Evolutionary conservation across 2,329 filamentous ascomycete genomes (phyloP), one percentile per base, ranked within the genome.

Genomic region (Clonostachys rhizophaga): DNA sequence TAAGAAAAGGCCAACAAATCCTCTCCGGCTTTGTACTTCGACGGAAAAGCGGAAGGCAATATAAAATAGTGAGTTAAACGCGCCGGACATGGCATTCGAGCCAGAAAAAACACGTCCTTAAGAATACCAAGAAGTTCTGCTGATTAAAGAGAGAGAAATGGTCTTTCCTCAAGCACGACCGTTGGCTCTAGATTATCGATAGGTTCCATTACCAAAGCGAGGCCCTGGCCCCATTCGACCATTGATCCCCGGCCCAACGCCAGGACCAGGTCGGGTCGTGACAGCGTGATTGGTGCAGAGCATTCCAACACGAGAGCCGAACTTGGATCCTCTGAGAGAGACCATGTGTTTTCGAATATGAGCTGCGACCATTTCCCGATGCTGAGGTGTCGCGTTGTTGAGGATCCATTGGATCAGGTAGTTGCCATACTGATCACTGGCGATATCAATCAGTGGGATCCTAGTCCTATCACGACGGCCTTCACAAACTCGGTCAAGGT

Each of bases 291-390:
- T 97, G 70, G 90, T 95, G 74, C 95, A 99, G 47, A 99, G 86
- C 92, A 99, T 97, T 34, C 94, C 94, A 52, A 99, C 94, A 49
- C 94, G 89, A 50, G 94, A 99, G 51, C 94, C 94, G 65, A 97
- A 99, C 68, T 99, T 99, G 61, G 94, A 97, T 48, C 94, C 94
- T 51, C 94, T 89, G 43, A 99, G 86, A 48, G 94, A 99, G 9
- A 99, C 94, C 94, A 99, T 99, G 68, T 99, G 94, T 79, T 97
- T 97, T 58, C 90, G 87, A 58, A 99, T 95, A 63, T 99, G 94
- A 48, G 84, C 85, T 43, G 91, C 91, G 54, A 99, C 94, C 54
- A 95, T 75, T 63, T 99, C 95, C 49, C 91, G 89, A 64, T 97
- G 94, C 64, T 95, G 90, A 47, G 87, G 76, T 49, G 85, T 83